A percentile compares a stretch with the other conserved stretches of the same genome.
phyloP scores from a whole-genome alignment of 305 asterid species.

The Fraxinus paxiana region DNA sequence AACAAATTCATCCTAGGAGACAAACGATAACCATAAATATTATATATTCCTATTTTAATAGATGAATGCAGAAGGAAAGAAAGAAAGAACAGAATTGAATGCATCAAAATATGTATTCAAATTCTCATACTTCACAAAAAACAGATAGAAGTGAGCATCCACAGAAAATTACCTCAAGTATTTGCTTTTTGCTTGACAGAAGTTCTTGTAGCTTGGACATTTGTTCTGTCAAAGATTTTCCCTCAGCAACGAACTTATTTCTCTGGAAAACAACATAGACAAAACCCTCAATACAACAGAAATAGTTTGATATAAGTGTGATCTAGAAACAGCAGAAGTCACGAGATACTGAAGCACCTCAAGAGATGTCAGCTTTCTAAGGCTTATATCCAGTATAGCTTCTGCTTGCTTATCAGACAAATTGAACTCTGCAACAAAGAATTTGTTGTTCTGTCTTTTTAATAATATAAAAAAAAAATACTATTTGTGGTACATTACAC shows the following conservation, averaged over 20 bases:
- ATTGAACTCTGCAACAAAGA: constrained; percentile 59
- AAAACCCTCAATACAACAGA: constrained; percentile 18
- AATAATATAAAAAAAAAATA: not conserved
- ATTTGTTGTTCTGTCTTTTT: not conserved
- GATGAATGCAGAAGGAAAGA: not conserved
- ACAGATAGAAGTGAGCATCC: constrained; percentile 6
- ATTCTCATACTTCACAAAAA: constrained; percentile 1
- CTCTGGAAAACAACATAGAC: constrained; percentile 48
- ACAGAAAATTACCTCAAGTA: constrained; percentile 59
- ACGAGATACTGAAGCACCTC: constrained; percentile 56
- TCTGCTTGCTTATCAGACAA: constrained; percentile 93
- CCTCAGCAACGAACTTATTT: constrained; percentile 79
- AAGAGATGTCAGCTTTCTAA: constrained; percentile 80
- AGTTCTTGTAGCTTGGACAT: constrained; percentile 74
- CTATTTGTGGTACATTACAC: not conserved
- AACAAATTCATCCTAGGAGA: constrained; percentile 6
- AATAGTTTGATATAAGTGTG: constrained; percentile 7
- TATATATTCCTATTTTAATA: constrained; percentile 10
- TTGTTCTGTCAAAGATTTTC: constrained; percentile 64
- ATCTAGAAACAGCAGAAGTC: constrained; percentile 18
- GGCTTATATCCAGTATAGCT: constrained; percentile 91
- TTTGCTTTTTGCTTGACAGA: constrained; percentile 70
- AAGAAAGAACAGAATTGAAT: constrained; percentile 10
- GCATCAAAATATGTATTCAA: constrained; percentile 17
- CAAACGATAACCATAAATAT: not conserved